Evolutionary conservation across 139 green algal genomes (phyloP).

Genomic region (Medakamo hakoo): DNA sequence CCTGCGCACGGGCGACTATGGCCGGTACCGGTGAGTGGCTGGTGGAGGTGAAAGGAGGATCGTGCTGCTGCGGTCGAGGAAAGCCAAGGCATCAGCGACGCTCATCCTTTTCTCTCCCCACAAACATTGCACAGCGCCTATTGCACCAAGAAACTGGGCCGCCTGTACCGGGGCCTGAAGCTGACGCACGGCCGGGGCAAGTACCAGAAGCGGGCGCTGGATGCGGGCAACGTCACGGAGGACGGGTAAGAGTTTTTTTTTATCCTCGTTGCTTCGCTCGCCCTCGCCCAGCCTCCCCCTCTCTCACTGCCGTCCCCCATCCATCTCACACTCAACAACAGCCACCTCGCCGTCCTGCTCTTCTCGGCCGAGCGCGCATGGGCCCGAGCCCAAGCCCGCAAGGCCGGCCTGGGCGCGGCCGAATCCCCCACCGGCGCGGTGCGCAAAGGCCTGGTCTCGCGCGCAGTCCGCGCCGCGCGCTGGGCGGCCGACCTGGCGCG

Average conservation of each 20-base stretch:
- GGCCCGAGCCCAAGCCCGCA: neutral
- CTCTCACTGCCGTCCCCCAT: no score
- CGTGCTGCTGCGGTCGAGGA: no score
- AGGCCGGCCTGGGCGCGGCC: neutral
- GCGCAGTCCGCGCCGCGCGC: no score
- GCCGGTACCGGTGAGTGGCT: no score
- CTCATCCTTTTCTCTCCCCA: neutral
- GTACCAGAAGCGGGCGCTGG: constrained; percentile 14
- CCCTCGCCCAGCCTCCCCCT: neutral
- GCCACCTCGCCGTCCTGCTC: neutral
- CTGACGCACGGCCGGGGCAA: constrained; percentile 24
- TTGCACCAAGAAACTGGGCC: constrained; percentile 20
- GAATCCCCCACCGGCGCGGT: no score
- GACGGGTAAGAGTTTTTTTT: neutral
- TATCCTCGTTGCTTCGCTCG: neutral
- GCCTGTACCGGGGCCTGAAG: constrained; percentile 24
- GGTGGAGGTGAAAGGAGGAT: no score
- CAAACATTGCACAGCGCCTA: constrained; percentile 27
- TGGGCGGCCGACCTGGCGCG: neutral
- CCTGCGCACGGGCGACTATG: no score
- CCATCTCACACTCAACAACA: no score
- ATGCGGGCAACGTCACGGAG: neutral
- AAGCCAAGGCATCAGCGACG: no score
- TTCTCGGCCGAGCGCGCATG: neutral
- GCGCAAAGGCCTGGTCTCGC: neutral